Evolutionary conservation across 2,329 filamentous ascomycete species (phyloP).

Genomic region (Nectriaceae sp.): DNA sequence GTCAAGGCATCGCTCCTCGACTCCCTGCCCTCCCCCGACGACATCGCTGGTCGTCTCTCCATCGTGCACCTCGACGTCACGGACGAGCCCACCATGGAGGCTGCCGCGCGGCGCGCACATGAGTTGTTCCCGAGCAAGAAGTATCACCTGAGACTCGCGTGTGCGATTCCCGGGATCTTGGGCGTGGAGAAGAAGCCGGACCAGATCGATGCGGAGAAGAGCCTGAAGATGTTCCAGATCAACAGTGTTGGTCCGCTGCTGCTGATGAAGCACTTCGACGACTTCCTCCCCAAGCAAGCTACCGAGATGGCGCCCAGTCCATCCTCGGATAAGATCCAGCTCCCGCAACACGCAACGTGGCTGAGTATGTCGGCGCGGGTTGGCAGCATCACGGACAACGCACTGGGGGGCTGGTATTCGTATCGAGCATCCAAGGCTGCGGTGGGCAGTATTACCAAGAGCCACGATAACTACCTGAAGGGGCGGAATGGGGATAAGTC

Average conservation of each 20-base stretch:
- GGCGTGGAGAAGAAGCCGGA: conserved; percentile 70
- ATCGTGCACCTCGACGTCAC: conserved; percentile 47
- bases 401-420: conserved; percentile 77
- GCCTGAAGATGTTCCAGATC: conserved; percentile 69
- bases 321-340: conserved; percentile 24
- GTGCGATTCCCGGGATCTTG: conserved; percentile 72
- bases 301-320: conserved; percentile 36
- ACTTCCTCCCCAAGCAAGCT: conserved; percentile 65
- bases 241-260: conserved; percentile 76
- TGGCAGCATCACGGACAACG: conserved; percentile 72
- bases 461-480: conserved; percentile 67
- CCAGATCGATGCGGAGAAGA: conserved; percentile 62
- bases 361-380: conserved; percentile 79
- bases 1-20: conserved; percentile 38
- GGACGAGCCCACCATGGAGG: conserved; percentile 63
- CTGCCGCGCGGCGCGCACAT: conserved; percentile 53
- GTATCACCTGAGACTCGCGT: conserved; percentile 67
- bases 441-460: conserved; percentile 71
- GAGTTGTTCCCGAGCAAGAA: conserved; percentile 51
- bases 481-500: conserved; percentile 61
- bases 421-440: conserved; percentile 78
- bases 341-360: conserved; percentile 62
- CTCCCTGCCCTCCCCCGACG: conserved; percentile 25
- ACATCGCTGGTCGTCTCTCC: conserved; percentile 38
- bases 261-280: conserved; percentile 73